Base-by-base conservation (phyloP, 23 red algal species). In the Rhodosorus marinus region DNA sequence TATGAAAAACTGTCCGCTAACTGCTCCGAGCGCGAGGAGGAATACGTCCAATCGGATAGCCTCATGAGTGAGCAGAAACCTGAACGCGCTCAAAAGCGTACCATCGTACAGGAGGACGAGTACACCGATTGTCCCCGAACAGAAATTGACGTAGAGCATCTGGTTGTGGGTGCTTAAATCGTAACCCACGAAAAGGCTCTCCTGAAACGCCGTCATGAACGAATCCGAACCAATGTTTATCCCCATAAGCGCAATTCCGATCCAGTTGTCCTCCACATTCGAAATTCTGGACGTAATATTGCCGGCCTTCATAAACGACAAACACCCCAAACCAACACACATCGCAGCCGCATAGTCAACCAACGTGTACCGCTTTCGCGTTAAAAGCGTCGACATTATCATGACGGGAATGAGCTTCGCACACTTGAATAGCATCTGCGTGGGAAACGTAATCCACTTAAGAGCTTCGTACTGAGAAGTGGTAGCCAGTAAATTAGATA, bases 341-440 rank as follows among this genome's bases (percentile, higher is more conserved):
- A 33, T 14, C 9, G 59, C 59, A 20, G 51, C 59, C 9, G 19
- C 29, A 23, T 64, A 64, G 19, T 64, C 59, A 9, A 48, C 5
- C 59, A 35, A 15, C 7, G 20, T 15, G 17, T 64, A 64, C 35
- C 31, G 35, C 36, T 64, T 64, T 11, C 38, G 38, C 17, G 38
- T 11, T 17, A 43, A 17, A 43, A 11, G 17, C 17, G 38, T 43
- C 11, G 11, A 11, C 42, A 76, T 51, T 14, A 79, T 52, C 63
- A 92, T 70, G 9, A 92, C 82, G 3, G 82, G 72, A 17, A 92
- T 49, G 66, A 92, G 73, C 71, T 92, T 92, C 2, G 71, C 72
- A 54, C 82, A 92, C 57, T 92, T 92, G 49, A 60, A 67, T 14
- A 92, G 52, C 6, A 74, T 80, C 34, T 74, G 71, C 42, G 82